Base-by-base conservation (phyloP, 495 filamentous ascomycete genomes). In the Penicillium goetzii region DNA sequence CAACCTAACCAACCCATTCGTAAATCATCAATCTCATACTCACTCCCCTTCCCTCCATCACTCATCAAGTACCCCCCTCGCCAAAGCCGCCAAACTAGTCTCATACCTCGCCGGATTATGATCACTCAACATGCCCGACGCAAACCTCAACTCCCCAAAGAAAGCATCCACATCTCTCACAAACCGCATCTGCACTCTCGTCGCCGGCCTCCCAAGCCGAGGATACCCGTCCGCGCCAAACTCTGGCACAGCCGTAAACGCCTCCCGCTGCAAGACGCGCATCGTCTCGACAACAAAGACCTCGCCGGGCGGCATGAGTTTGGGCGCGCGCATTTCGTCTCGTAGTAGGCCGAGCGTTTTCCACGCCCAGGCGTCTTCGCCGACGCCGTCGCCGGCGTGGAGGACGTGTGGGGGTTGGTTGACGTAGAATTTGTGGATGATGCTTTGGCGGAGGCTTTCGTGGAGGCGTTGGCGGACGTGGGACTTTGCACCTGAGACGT, bases 91-190 rank as follows among this genome's bases (percentile, higher is more conserved):
- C 60, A 88, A 70, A 64, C 79, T 83, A 32, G 76, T 83, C 76
- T 93, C 90, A 74, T 93, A 93, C 60, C 86, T 76, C 33, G 83
- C 88, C n/a, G 90, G 89, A 65, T 85, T 90, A 73, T 93, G 90
- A 74, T 93, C 89, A 57, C 83, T 80, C 76, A 93, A 78, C 89
- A 91, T 91, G 34, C 88, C 85, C 36, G 84, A 84, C 12, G 85
- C 88, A 74, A 93, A 92, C 52, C 81, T 78, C 59, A 92, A 77
- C 72, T 92, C 89, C 43, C 86, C 80, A 76, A 92, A 92, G 63
- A 82, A 78, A 33, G 78, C 76, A 67, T 90, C 88, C 59, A 89
- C 87, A 68, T 90, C 85, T 61, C 84, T 68, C 28, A 91, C 79
- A 65, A 89, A 88, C 63, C 83, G 83, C 56, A 90, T 68, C 61